Conservation (phyloP, 306 rosid species). For the Acmispon strigosus region DNA sequence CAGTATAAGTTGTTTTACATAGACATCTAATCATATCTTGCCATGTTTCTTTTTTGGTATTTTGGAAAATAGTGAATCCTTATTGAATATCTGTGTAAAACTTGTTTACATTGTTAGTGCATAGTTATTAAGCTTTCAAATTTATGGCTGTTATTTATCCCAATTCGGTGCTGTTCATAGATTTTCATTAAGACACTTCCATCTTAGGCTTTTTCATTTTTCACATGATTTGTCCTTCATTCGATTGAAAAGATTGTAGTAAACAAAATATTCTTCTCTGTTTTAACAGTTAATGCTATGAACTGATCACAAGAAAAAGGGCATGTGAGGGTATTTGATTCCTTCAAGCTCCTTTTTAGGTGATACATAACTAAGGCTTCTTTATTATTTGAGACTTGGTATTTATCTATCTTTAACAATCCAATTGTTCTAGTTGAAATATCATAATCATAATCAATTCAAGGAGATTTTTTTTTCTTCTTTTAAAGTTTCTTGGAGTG, state of each 20-base stretch:
- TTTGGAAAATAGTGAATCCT: no score
- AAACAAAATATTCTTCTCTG: not conserved
- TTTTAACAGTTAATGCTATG: not conserved
- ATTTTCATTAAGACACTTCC: not conserved
- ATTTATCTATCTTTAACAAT: constrained; percentile 2
- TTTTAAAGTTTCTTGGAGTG: not conserved
- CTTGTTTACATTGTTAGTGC: no score
- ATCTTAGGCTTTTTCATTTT: not conserved
- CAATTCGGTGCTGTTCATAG: not conserved
- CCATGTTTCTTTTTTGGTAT: no score
- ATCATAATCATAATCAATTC: not conserved
- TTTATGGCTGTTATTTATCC: not conserved
- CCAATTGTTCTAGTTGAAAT: not conserved
- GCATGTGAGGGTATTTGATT: not conserved
- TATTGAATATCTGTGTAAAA: no score
- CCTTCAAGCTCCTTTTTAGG: not conserved
- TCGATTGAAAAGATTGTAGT: not conserved
- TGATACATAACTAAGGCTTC: not conserved
- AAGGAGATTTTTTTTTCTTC: not conserved
- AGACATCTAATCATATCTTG: no score
- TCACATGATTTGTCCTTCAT: not conserved
- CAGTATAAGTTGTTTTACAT: no score
- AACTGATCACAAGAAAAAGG: not conserved
- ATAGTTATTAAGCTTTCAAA: no score
- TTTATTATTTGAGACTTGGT: not conserved